Percentiles rank a stretch among this genome's conserved stretches.
These are phyloP conservation scores for Hortiboletus flavorubellus DNA, from an alignment of 768 basidiomycete species.

Conservation along the genomic window DNA sequence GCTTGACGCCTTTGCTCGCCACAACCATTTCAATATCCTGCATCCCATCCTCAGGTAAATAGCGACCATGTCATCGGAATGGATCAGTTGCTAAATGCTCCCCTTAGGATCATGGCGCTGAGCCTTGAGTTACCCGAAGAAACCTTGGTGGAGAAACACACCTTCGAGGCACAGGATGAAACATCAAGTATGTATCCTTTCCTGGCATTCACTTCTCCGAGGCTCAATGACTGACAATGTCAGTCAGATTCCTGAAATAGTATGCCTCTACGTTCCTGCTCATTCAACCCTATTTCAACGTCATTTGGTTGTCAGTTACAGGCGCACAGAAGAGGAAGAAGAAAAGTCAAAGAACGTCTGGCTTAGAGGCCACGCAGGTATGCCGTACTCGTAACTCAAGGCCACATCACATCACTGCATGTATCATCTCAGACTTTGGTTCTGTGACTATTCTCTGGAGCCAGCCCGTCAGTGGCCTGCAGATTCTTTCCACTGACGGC, in stretches of 20 bases:
- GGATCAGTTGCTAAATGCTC: neutral
- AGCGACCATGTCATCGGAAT: neutral
- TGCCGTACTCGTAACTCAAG: neutral
- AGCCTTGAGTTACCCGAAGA: constrained; percentile 56
- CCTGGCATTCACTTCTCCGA: neutral
- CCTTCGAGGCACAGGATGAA: constrained; percentile 37
- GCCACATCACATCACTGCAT: constrained; percentile 10
- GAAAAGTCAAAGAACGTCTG: constrained; percentile 49
- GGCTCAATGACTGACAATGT: neutral
- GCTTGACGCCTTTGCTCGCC: constrained; percentile 46
- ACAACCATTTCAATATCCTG: constrained; percentile 51
- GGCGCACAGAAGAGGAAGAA: constrained; percentile 48
- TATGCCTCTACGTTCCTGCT: constrained; percentile 21
- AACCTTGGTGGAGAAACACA: constrained; percentile 46
- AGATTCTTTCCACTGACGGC: constrained; percentile 50
- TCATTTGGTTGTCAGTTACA: constrained; percentile 36
- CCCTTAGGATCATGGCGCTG: constrained; percentile 42
- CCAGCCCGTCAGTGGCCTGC: constrained; percentile 56
- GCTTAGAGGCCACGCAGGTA: constrained; percentile 59
- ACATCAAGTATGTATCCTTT: constrained; percentile 32
- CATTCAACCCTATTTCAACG: neutral
- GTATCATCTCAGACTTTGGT: constrained; percentile 52
- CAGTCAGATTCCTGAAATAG: constrained; percentile 68
- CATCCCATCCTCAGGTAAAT: constrained; percentile 43
- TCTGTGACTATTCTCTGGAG: constrained; percentile 56